These are phyloP conservation scores for Hemileccinum impolitum DNA, from an alignment of 768 basidiomycete genomes.

Conservation along the genomic window DNA sequence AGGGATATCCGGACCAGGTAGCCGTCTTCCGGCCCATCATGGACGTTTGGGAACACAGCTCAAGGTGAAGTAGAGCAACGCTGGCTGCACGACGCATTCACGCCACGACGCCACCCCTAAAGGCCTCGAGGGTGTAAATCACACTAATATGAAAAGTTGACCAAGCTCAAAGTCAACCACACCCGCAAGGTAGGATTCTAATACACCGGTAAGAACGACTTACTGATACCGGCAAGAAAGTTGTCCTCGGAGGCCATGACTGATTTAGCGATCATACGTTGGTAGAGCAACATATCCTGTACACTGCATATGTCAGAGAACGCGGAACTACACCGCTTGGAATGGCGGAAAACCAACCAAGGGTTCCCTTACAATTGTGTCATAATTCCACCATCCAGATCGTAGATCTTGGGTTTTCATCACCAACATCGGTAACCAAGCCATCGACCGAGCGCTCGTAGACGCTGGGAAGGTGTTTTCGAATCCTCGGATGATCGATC, in stretches of 20 bases:
- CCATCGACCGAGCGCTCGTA: constrained; percentile 10
- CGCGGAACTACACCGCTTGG: not conserved
- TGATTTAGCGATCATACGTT: not conserved
- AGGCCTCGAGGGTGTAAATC: not conserved
- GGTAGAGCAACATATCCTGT: constrained; percentile 2
- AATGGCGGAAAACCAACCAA: not conserved
- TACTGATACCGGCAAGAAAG: not conserved
- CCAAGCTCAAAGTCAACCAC: not conserved
- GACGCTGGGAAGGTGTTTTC: not conserved
- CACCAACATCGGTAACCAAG: constrained; percentile 3
- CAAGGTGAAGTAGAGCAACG: not conserved
- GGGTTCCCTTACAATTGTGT: not conserved
- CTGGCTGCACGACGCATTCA: not conserved
- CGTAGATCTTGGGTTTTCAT: not conserved
- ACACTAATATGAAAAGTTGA: not conserved
- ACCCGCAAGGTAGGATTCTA: not conserved
- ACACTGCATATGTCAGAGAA: constrained; percentile 2
- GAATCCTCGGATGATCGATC: not conserved
- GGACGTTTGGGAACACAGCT: not conserved
- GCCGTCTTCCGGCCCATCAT: not conserved
- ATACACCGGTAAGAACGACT: not conserved
- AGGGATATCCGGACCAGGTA: constrained; percentile 4
- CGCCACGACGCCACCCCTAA: not conserved
- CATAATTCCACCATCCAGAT: not conserved
- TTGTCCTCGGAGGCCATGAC: not conserved